Percentiles rank a stretch among this genome's conserved stretches.
These are phyloP conservation scores for Artemisia argyi DNA, from an alignment of 129 eudicot genomes.

Conservation along the genomic window DNA sequence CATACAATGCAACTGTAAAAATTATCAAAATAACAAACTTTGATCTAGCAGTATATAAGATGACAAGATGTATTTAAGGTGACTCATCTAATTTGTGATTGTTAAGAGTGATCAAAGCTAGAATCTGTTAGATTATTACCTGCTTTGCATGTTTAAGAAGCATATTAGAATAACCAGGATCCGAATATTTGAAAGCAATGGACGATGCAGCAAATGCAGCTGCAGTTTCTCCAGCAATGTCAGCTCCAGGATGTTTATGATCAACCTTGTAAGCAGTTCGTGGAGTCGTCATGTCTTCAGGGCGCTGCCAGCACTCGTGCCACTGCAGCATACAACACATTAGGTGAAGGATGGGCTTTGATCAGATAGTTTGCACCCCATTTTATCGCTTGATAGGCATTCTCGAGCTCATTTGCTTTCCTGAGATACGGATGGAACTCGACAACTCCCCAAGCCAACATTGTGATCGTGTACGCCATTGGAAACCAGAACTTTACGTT, in stretches of 20 bases:
- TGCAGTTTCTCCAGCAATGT: conserved; percentile 1
- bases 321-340: background rate
- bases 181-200: background rate
- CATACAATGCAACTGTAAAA: background rate
- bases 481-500: background rate
- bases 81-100: background rate
- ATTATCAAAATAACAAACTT: too few relatives aligned
- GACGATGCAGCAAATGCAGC: background rate
- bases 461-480: background rate
- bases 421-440: background rate
- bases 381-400: background rate
- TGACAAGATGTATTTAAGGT: too few relatives aligned
- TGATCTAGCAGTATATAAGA: background rate
- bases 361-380: background rate
- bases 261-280: background rate
- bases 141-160: background rate
- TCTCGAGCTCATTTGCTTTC: background rate
- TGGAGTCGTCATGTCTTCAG: background rate
- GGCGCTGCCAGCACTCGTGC: conserved; percentile 2
- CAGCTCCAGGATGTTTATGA: background rate
- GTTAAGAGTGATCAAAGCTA: too few relatives aligned
- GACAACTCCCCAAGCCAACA: conserved; percentile 1
- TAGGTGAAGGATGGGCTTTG: background rate
- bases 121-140: background rate
- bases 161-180: background rate